Percentiles rank a stretch among this genome's conserved stretches.
Evolutionary conservation across 768 basidiomycete genomes (phyloP).

Genomic region (Termitomyces sp.): DNA sequence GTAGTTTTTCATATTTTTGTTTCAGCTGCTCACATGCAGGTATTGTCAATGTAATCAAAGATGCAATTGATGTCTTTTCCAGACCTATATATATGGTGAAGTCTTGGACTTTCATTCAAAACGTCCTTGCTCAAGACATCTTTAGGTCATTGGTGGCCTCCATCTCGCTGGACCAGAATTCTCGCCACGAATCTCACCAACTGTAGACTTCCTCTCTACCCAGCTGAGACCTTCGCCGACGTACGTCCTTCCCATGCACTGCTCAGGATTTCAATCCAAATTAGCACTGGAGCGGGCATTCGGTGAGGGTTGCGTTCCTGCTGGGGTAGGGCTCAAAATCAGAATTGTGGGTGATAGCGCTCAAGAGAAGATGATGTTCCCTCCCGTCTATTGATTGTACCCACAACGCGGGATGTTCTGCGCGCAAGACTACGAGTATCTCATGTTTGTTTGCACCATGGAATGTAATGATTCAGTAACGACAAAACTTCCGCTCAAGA

Average conservation of each 20-base stretch:
- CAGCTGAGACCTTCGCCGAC: constrained; percentile 55
- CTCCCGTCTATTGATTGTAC: constrained; percentile 19
- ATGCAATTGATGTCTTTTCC: constrained; percentile 55
- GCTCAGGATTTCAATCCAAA: constrained; percentile 75
- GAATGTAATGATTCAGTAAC: not conserved
- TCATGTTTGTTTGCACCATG: not conserved
- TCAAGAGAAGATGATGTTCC: constrained; percentile 31
- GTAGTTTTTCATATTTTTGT: not conserved
- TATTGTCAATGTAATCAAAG: constrained; percentile 76
- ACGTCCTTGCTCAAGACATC: not conserved
- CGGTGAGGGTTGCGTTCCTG: constrained; percentile 74
- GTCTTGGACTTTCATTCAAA: not conserved
- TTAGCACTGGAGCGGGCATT: constrained; percentile 62
- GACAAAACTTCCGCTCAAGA: not conserved
- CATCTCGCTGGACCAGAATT: constrained; percentile 76
- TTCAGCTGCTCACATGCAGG: constrained; percentile 65
- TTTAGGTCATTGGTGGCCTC: constrained; percentile 71
- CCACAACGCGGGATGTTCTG: not conserved
- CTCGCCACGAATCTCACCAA: constrained; percentile 55
- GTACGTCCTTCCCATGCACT: constrained; percentile 82
- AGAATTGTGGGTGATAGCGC: constrained; percentile 44
- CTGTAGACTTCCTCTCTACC: constrained; percentile 65
- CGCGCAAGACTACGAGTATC: not conserved
- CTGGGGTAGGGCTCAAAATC: constrained; percentile 66
- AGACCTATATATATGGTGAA: constrained; percentile 74